Evolutionary conservation across 2,329 filamentous ascomycete species (phyloP).

Genomic region (Talaromyces verruculosus): DNA sequence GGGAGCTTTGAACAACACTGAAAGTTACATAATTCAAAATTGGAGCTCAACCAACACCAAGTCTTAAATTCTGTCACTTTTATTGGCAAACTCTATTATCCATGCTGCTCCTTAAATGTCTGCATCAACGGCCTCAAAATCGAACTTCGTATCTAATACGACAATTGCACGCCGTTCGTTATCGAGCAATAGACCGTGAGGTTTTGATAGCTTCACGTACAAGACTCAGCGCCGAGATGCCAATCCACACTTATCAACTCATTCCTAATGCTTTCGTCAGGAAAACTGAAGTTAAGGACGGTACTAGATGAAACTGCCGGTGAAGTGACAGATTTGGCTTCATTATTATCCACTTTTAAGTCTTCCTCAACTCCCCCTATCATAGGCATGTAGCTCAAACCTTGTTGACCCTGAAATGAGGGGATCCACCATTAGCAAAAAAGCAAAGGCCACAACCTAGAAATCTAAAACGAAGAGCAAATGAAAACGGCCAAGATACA

Average conservation of each 20-base stretch:
- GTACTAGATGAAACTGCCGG: background rate
- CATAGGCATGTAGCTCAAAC: background rate
- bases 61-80: background rate
- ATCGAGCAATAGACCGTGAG: background rate
- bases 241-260: background rate
- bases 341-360: background rate
- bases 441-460: constrained; percentile 14
- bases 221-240: background rate
- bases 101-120: background rate
- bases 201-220: background rate
- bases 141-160: background rate
- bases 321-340: background rate
- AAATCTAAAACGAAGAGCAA: background rate
- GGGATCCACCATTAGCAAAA: background rate
- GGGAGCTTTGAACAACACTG: background rate
- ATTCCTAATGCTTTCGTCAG: background rate
- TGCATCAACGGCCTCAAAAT: background rate
- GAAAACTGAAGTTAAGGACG: background rate
- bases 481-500: background rate
- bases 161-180: background rate
- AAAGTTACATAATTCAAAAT: background rate
- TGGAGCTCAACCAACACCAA: background rate
- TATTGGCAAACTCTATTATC: background rate
- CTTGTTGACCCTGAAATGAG: constrained; percentile 8
- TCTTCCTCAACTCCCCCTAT: background rate